Evolutionary conservation across 768 basidiomycete species (phyloP), one percentile per base, ranked within the genome.

Genomic region (Termitomyces sp.): DNA sequence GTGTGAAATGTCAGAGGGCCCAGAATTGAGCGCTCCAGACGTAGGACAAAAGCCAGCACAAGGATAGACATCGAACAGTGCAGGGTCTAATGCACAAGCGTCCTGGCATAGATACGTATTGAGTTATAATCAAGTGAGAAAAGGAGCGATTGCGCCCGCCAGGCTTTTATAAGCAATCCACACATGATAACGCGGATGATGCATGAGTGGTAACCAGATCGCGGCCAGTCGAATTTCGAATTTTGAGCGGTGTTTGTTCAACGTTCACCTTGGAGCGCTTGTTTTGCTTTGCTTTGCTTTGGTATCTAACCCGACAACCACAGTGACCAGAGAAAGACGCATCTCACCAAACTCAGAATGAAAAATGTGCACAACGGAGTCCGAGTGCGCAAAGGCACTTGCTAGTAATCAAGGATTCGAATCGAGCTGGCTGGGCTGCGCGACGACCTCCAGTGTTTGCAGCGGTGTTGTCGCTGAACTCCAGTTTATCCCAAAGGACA

Each of bases 401-500:
- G 10, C n/a, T 7, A 18, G 3, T 23, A 7, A 56, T 69, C 63
- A 72, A 48, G 70, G 60, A 60, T 68, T 71, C 7, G 76, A 74
- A 46, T 93, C 90, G 55, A 93, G 72, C 71, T 92, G 86, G 70
- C 82, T 87, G 7, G 88, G 86, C 63, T 89, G 86, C 20, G 86
- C 77, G 9, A 89, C 80, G 71, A 83, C 82, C 63, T 87, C 87
- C 88, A 32, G 4, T 30, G 30, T 30, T 30, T 3, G 30, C 7
- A 13, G 49, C 1, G 66, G 38, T 49, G 20, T 49, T 68, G 38
- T 81, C 78, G 49, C 71, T 74, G 73, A 89, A 84, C 3, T 72
- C 63, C 58, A 93, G 87, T 57, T 77, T 72, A 70, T 93, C 91
- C 91, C 91, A 93, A 28, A 82, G 82, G 33, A 92, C 86, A 69